Evolutionary conservation across 371 early-diverging fungal genomes (phyloP), one percentile per base, ranked within the genome.

Genomic region (Sporodiniella umbellata): DNA sequence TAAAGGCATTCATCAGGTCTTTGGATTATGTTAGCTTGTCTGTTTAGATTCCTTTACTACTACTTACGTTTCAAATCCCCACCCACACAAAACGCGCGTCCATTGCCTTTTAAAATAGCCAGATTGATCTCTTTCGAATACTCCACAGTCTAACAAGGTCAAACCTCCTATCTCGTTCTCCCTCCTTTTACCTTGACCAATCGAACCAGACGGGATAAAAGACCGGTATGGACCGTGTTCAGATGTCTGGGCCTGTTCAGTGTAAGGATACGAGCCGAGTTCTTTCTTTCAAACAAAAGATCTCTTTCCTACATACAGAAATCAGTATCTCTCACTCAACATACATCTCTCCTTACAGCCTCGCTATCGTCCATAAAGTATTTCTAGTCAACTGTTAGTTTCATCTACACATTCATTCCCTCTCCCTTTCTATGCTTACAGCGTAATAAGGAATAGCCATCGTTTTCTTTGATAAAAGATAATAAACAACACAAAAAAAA

Each of bases 61-160:
- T 19, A 28, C 21, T 40, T 69, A 85, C 81, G 54, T 65, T 89
- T 90, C 8, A 98, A 92, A 71, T 98, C 98, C 10, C 97, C 98
- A 19, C 98, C 98, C 18, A 96, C 93, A 70, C 98, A 96, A 63
- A 96, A 95, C 8, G 93, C 95, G 49, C 78, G 70, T 31, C 85
- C 88, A 25, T 70, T 72, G 0, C 84, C 83, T 51, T 88, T 86
- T 38, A 95, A 50, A 31, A 95, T 70, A 50, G 95, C 86, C 24
- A 90, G 83, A 58, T 92, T 91, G 1, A 33, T 45, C n/a, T 48
- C 66, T 40, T 90, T 87, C 2, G 87, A 88, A 26, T 78, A 70
- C n/a, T n/a, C n/a, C n/a, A n/a, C n/a, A n/a, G n/a, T n/a, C n/a
- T n/a, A n/a, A n/a, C n/a, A n/a, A n/a, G n/a, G n/a, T n/a, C n/a